phyloP scores from a whole-genome alignment of 2,329 filamentous ascomycete genomes.

The Aspergillus sp. region DNA sequence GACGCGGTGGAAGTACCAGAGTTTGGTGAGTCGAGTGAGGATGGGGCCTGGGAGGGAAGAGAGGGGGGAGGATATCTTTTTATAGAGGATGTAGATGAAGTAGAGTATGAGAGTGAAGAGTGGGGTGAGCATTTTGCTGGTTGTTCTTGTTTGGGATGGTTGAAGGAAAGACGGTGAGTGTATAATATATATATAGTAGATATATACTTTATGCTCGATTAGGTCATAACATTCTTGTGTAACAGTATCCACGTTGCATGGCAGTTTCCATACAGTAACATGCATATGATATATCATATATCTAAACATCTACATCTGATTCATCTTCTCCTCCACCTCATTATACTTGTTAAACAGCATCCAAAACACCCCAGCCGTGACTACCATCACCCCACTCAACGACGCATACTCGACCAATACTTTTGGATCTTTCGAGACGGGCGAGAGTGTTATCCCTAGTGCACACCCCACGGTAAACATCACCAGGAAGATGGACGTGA shows the following conservation, averaged over 20 bases:
- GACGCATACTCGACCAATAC: constrained; percentile 9
- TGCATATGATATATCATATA: no score
- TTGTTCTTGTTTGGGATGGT: not conserved
- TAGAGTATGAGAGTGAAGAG: constrained; percentile 8
- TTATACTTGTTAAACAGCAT: constrained; percentile 10
- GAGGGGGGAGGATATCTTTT: constrained; percentile 28
- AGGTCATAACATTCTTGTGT: no score
- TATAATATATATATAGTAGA: not conserved
- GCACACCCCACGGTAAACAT: constrained; percentile 6
- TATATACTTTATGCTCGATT: no score
- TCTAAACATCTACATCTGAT: not conserved
- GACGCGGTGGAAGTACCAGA: constrained; percentile 41
- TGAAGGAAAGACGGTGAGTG: not conserved
- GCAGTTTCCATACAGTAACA: no score
- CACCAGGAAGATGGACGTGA: constrained; percentile 16
- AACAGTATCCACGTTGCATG: no score
- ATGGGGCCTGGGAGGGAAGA: constrained; percentile 43
- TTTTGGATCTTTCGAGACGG: constrained; percentile 7
- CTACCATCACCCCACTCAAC: constrained; percentile 6
- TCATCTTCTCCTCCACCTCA: constrained; percentile 11
- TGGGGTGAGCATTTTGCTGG: constrained; percentile 5
- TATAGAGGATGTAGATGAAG: constrained; percentile 14
- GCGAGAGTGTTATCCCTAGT: constrained; percentile 7
- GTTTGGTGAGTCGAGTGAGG: constrained; percentile 38
- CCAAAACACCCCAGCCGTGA: constrained; percentile 4